Conservation (phyloP, 345 rosid species). For the Arabis alpina region DNA sequence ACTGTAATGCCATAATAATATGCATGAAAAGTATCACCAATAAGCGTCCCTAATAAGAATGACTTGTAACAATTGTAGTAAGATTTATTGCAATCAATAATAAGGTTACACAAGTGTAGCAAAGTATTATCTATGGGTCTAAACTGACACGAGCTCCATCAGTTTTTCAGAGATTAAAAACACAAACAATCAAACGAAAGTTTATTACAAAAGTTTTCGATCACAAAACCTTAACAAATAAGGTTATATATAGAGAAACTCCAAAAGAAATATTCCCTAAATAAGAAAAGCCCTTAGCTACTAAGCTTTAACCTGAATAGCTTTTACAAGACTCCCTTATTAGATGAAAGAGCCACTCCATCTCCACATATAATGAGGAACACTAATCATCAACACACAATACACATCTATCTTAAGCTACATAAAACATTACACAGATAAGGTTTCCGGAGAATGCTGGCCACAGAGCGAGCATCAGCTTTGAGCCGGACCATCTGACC, state of each 20-base stretch:
- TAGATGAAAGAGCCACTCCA: too few relatives aligned
- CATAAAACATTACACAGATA: conserved; percentile 20
- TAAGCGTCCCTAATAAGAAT: conserved; percentile 4
- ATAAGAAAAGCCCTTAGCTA: too few relatives aligned
- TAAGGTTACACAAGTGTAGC: too few relatives aligned
- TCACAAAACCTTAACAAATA: too few relatives aligned
- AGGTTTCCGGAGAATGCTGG: background rate
- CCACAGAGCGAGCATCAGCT: background rate
- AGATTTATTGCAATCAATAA: background rate
- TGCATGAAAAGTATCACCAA: background rate
- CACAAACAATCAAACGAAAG: background rate
- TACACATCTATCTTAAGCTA: conserved; percentile 19
- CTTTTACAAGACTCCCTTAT: too few relatives aligned
- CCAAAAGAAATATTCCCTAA: too few relatives aligned
- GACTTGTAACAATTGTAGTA: conserved; percentile 5
- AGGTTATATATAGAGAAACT: too few relatives aligned
- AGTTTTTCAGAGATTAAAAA: background rate
- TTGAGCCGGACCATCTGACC: conserved; percentile 20
- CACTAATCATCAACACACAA: conserved; percentile 12
- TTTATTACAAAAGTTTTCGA: too few relatives aligned
- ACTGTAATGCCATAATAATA: too few relatives aligned
- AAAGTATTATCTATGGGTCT: too few relatives aligned
- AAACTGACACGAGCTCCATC: too few relatives aligned
- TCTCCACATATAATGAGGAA: background rate
- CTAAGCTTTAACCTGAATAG: too few relatives aligned